Conservation (phyloP, 2,329 filamentous ascomycete species). For the Hymenoscyphus salicellus region DNA sequence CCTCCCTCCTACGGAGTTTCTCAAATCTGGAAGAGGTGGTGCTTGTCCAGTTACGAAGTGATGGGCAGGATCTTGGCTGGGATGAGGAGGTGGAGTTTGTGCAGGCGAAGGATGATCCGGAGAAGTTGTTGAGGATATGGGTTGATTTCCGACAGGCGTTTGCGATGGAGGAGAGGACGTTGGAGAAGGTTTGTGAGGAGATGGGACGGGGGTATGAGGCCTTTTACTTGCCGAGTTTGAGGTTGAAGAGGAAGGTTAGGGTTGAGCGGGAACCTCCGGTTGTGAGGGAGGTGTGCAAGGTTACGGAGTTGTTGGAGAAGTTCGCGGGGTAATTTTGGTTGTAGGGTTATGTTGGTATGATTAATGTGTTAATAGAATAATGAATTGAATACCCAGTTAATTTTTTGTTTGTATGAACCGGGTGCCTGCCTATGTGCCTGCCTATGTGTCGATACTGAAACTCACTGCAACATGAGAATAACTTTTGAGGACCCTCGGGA, state of each 20-base stretch:
- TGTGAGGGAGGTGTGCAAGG: not conserved
- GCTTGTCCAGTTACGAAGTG: slow-evolving; percentile 28
- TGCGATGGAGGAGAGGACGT: slow-evolving; percentile 26
- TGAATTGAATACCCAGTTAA: too few relatives aligned
- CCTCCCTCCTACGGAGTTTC: slow-evolving; percentile 44
- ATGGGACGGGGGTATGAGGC: slow-evolving; percentile 23
- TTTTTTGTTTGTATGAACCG: too few relatives aligned
- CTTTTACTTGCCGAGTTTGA: slow-evolving; percentile 28
- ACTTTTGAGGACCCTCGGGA: too few relatives aligned
- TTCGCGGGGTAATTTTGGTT: not conserved
- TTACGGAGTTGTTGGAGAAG: not conserved
- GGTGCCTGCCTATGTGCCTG: too few relatives aligned
- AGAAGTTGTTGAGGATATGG: slow-evolving; percentile 28
- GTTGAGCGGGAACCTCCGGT: slow-evolving; percentile 2
- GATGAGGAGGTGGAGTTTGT: slow-evolving; percentile 24
- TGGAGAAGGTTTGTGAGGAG: slow-evolving; percentile 28
- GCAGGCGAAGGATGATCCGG: slow-evolving; percentile 22
- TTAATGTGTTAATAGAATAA: not conserved
- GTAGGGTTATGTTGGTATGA: not conserved
- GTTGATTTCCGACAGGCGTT: slow-evolving; percentile 31
- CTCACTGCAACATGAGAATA: too few relatives aligned
- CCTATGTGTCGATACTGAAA: too few relatives aligned
- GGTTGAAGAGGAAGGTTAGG: slow-evolving; percentile 20
- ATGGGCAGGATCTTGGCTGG: not conserved
- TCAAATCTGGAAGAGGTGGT: slow-evolving; percentile 32